Evolutionary conservation across 1,284 basidiomycete species (phyloP).

Genomic region (Tilletia indica): DNA sequence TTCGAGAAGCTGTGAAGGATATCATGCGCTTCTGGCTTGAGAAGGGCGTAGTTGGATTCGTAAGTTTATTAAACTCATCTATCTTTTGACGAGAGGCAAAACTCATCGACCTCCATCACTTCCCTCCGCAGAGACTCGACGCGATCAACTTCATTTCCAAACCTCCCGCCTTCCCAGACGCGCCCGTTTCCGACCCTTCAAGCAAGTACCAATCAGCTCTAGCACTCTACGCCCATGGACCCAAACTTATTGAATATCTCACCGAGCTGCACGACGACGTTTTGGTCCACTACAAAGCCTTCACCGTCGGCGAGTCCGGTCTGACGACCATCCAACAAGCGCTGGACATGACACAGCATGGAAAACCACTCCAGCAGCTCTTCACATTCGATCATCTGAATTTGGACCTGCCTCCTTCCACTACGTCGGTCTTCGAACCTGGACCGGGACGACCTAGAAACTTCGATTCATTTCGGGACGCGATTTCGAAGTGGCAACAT

Average conservation of each 20-base stretch:
- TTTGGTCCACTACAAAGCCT: slow-evolving; percentile 57
- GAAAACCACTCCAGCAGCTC: slow-evolving; percentile 67
- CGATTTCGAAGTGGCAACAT: slow-evolving; percentile 66
- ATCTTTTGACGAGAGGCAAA: background rate
- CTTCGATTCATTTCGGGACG: slow-evolving; percentile 64
- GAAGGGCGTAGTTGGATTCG: slow-evolving; percentile 71
- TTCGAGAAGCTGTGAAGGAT: slow-evolving; percentile 63
- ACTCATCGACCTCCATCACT: background rate
- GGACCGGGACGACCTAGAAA: slow-evolving; percentile 62
- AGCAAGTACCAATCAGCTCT: slow-evolving; percentile 65
- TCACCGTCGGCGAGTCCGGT: slow-evolving; percentile 68
- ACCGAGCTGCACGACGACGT: slow-evolving; percentile 64
- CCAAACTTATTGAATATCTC: slow-evolving; percentile 66
- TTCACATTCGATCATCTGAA: slow-evolving; percentile 70
- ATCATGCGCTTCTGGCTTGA: slow-evolving; percentile 73
- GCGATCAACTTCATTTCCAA: slow-evolving; percentile 52
- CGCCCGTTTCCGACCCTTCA: slow-evolving; percentile 58
- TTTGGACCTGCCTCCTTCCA: slow-evolving; percentile 55
- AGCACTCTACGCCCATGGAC: slow-evolving; percentile 50
- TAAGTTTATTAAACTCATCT: slow-evolving; percentile 42
- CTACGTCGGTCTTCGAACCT: slow-evolving; percentile 44
- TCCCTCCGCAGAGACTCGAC: slow-evolving; percentile 29
- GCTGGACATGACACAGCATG: slow-evolving; percentile 59
- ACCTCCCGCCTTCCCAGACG: slow-evolving; percentile 52
- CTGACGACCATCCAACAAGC: slow-evolving; percentile 25